Conservation (phyloP, 495 filamentous ascomycete genomes). For the Penicillium cinerascens region DNA sequence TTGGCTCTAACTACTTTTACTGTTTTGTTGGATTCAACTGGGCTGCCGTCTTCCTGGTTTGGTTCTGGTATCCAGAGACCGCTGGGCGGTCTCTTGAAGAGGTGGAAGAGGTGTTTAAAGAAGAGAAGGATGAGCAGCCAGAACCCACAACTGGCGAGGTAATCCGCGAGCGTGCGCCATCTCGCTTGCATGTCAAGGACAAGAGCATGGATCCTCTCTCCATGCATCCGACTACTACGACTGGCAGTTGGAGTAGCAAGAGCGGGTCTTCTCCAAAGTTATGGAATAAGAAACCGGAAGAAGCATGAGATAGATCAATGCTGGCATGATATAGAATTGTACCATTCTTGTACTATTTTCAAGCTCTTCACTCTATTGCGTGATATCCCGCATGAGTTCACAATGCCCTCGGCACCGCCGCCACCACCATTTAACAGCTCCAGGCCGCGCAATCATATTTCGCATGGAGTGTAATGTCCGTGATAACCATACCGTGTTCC, state of each 20-base stretch:
- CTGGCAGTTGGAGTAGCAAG: constrained; percentile 13
- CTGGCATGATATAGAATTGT: background rate
- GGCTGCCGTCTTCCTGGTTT: constrained; percentile 41
- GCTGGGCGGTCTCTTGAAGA: constrained; percentile 51
- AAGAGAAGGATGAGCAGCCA: constrained; percentile 3
- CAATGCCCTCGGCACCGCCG: constrained; percentile 10
- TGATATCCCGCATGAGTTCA: constrained; percentile 9
- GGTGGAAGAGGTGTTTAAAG: constrained; percentile 45
- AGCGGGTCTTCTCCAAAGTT: constrained; percentile 6
- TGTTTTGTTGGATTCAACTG: constrained; percentile 53
- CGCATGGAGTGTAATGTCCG: no score
- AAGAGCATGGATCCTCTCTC: constrained; percentile 19
- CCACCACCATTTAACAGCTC: constrained; percentile 8
- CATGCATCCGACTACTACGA: constrained; percentile 15
- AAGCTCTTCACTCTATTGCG: background rate
- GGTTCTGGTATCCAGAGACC: constrained; percentile 51
- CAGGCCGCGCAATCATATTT: no score
- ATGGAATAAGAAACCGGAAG: constrained; percentile 11
- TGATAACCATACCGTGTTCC: no score
- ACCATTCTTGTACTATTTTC: background rate
- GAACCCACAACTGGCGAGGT: background rate
- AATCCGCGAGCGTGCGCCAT: background rate
- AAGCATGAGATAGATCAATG: constrained; percentile 5
- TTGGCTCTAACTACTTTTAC: constrained; percentile 52
- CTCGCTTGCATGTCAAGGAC: constrained; percentile 5